These are phyloP conservation scores for Puccinia polysora DNA, from an alignment of 1,284 basidiomycete species.

Conservation along the genomic window DNA sequence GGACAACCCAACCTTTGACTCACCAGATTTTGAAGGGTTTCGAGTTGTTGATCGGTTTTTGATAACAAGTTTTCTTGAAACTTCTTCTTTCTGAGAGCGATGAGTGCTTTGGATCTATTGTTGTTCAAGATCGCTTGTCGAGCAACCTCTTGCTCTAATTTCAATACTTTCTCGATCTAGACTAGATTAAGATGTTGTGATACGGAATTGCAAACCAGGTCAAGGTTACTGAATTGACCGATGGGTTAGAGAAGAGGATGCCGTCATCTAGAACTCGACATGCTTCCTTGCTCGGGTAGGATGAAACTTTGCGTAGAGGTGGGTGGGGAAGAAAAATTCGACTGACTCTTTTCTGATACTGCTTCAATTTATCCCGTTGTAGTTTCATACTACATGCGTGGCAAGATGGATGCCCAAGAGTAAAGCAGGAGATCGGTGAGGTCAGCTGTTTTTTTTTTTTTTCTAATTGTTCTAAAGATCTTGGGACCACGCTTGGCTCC, in stretches of 20 bases:
- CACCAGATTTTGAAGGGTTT: conserved; percentile 83
- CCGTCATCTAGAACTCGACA: no score
- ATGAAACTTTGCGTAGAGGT: conserved; percentile 45
- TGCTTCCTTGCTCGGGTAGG: neutral
- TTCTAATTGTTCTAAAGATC: neutral
- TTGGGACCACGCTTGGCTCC: neutral
- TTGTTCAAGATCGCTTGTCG: conserved; percentile 72
- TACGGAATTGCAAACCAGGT: conserved; percentile 8
- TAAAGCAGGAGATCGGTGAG: neutral
- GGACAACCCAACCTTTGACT: neutral
- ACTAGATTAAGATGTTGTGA: neutral
- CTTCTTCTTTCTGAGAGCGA: conserved; percentile 80
- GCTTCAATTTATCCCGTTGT: conserved; percentile 88
- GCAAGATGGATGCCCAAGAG: neutral
- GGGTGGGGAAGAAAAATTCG: neutral
- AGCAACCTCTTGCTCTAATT: conserved; percentile 83
- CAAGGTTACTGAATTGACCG: neutral
- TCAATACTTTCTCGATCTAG: conserved; percentile 57
- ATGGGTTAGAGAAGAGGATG: neutral
- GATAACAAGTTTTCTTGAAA: conserved; percentile 82
- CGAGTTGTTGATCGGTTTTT: conserved; percentile 85
- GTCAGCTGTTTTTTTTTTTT: neutral
- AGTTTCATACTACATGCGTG: conserved; percentile 63
- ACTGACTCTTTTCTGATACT: conserved; percentile 84
- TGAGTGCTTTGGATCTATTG: conserved; percentile 77